Evolutionary conservation across 371 early-diverging fungal species (phyloP), one percentile per base, ranked within the genome.

Genomic region (Chytridium lagenaria): DNA sequence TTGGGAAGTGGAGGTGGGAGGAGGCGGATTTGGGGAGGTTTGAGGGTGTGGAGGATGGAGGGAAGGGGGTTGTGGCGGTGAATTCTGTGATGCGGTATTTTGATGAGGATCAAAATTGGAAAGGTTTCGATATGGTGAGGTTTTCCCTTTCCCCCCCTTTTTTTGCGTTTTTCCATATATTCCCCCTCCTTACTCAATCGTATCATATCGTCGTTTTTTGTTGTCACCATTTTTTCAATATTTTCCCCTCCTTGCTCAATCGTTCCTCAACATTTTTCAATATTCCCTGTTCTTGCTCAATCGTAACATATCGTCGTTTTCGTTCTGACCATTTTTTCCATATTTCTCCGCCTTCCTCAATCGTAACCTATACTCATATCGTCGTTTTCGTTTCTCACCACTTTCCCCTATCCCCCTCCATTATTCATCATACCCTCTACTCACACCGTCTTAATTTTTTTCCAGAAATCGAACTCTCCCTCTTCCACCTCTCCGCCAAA

Each of bases 1-100:
- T 61, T 61, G 61, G 10, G 30, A 61, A 34, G 61, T 61, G 61
- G 61, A 61, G 12, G 61, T 61, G 61, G 61, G 61, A 61, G 30
- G 36, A 31, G 61, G 61, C 7, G 61, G 61, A 36, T 61, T 28
- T 30, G 61, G 36, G 61, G 57, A 55, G 57, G 30, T 30, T 30
- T 28, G 34, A 10, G 23, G 36, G 12, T 31, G 61, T 61, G 5
- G 61, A 23, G 5, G 61, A 16, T 28, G 61, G 34, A 28, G 10
- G 30, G 55, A 26, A 55, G 55, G 55, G 26, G 16, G 10, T 55
- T 16, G 16, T 7, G 26, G 55, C 16, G 30, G n/a, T n/a, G 57
- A 55, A 55, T 55, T 7, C 7, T 7, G 26, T 30, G 57, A 55
- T 19, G 57, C 7, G 57, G 22, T 55, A 19, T 30, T 26, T 26